These are phyloP conservation scores for Ceratocystiopsis brevicomis DNA, from an alignment of 2,329 filamentous ascomycete genomes.

Conservation along the genomic window DNA sequence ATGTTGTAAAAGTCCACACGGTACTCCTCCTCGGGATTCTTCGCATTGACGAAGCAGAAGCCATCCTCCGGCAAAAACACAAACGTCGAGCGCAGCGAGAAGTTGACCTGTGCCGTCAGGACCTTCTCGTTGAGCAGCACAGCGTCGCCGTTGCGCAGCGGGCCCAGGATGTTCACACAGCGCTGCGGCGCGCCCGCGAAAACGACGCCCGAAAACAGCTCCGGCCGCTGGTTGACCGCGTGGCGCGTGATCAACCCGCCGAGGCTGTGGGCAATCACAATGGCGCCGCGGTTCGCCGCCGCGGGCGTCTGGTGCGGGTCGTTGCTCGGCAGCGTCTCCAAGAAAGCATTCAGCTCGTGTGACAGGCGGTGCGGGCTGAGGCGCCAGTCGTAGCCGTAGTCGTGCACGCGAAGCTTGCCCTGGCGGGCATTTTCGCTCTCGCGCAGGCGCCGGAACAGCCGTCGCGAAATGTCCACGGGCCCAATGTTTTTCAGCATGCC, in stretches of 20 bases:
- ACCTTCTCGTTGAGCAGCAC: constrained; percentile 79
- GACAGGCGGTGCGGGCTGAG: constrained; percentile 65
- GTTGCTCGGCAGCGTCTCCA: constrained; percentile 61
- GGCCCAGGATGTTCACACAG: constrained; percentile 82
- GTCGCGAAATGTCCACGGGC: constrained; percentile 71
- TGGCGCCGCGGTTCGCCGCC: constrained; percentile 39
- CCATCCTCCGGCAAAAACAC: constrained; percentile 73
- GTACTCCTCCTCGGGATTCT: constrained; percentile 60
- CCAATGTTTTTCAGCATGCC: constrained; percentile 87
- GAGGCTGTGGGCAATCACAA: constrained; percentile 70
- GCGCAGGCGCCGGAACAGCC: constrained; percentile 59
- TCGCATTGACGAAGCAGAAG: constrained; percentile 63
- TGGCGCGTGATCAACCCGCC: constrained; percentile 78
- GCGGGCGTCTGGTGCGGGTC: constrained; percentile 35
- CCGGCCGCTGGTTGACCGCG: constrained; percentile 66
- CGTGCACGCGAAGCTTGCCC: constrained; percentile 60
- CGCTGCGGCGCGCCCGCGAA: constrained; percentile 72
- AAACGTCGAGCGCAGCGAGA: constrained; percentile 73
- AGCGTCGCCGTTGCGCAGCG: constrained; percentile 78
- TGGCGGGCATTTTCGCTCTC: constrained; percentile 53
- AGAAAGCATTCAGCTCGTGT: constrained; percentile 48
- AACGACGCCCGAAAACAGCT: constrained; percentile 69
- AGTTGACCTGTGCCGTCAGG: constrained; percentile 82
- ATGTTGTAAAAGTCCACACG: constrained; percentile 68
- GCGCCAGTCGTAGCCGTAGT: constrained; percentile 92